Percentiles rank a stretch among this genome's conserved stretches.
phyloP scores from a whole-genome alignment of 2,329 filamentous ascomycete genomes.

The Sporothrix dimorphospora region DNA sequence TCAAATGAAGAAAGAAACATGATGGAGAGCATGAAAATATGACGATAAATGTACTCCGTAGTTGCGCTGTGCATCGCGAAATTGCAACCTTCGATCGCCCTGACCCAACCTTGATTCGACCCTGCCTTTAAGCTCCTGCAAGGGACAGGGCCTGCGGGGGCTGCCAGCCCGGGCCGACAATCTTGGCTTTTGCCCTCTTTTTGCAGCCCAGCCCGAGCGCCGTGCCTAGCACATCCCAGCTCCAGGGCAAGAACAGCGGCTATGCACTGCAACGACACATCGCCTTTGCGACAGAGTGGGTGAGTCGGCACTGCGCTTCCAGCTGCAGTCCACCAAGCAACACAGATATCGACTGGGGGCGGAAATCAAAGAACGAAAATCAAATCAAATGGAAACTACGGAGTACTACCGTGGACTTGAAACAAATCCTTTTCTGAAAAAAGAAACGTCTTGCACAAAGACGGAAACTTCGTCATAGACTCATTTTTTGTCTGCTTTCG shows the following conservation, averaged over 20 bases:
- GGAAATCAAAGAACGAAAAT: too few species aligned
- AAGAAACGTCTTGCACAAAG: too few species aligned
- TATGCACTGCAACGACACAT: constrained; percentile 12
- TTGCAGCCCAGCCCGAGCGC: background rate
- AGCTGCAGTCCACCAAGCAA: background rate
- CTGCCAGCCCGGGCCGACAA: background rate
- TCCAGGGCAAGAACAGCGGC: background rate
- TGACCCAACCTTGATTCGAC: background rate
- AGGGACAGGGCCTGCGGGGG: background rate
- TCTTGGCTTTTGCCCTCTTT: constrained; percentile 12
- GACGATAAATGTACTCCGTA: too few species aligned
- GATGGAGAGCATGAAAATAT: too few species aligned
- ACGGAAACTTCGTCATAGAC: background rate
- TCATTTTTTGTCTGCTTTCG: background rate
- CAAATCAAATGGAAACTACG: too few species aligned
- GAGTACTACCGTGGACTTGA: too few species aligned
- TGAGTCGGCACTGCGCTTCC: background rate
- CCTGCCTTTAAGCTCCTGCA: background rate
- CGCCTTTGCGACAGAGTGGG: background rate
- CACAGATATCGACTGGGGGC: background rate
- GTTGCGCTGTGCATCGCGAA: background rate
- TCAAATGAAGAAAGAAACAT: too few species aligned
- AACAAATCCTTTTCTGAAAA: too few species aligned
- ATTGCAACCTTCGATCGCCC: background rate
- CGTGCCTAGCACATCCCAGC: background rate